Evolutionary conservation across 1,284 basidiomycete genomes (phyloP).

Genomic region (Fomitopsis schrenkii): DNA sequence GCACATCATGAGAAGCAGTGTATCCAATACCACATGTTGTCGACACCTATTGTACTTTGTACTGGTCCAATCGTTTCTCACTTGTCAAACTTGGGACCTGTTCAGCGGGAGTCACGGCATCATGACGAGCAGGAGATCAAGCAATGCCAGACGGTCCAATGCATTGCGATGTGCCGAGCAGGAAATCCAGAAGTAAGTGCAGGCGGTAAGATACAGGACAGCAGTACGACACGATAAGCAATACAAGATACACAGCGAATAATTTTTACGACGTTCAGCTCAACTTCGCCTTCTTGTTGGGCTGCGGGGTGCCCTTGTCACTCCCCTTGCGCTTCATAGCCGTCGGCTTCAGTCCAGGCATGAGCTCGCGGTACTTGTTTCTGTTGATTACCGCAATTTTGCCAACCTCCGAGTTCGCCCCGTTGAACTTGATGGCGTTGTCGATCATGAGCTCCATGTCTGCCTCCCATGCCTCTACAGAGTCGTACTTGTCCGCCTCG

Average conservation of each 20-base stretch:
- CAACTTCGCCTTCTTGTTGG: conserved; percentile 63
- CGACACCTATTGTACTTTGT: too few species aligned
- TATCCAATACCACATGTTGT: background rate
- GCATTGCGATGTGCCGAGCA: background rate
- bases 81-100: too few species aligned
- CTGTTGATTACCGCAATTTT: conserved; percentile 47
- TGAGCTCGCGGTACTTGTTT: conserved; percentile 49
- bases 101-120: too few species aligned
- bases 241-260: conserved; percentile 6
- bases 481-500: conserved; percentile 80
- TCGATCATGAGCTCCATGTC: conserved; percentile 84
- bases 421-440: conserved; percentile 88
- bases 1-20: background rate
- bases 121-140: background rate
- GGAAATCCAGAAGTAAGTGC: background rate
- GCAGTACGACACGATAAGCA: conserved; percentile 12
- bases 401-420: conserved; percentile 73
- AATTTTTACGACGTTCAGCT: conserved; percentile 14
- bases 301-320: conserved; percentile 59
- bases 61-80: too few species aligned
- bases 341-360: conserved; percentile 42
- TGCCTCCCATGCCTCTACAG: conserved; percentile 71
- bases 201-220: conserved; percentile 4
- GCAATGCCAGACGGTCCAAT: background rate
- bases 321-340: conserved; percentile 66